Evolutionary conservation across 2,329 filamentous ascomycete genomes (phyloP).

Genomic region (Mollisia scopiformis): DNA sequence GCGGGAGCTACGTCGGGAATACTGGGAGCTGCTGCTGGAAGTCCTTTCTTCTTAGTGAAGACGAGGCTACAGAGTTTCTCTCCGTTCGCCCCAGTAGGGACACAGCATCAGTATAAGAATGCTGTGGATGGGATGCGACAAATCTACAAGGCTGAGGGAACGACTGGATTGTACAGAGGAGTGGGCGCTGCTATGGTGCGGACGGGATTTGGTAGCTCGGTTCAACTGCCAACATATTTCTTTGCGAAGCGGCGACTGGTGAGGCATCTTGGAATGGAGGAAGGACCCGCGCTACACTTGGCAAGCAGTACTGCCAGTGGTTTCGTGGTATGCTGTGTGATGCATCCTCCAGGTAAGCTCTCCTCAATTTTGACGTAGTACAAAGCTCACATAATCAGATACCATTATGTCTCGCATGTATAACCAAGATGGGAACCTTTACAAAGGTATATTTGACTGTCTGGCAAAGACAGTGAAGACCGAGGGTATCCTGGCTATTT

Average conservation of each 20-base stretch:
- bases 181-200: conserved; percentile 93
- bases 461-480: conserved; percentile 87
- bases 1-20: conserved; percentile 88
- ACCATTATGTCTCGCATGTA: conserved; percentile 99
- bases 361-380: neutral
- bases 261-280: conserved; percentile 83
- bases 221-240: conserved; percentile 97
- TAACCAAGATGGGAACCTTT: conserved; percentile 98
- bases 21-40: conserved; percentile 88
- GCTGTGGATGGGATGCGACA: conserved; percentile 80
- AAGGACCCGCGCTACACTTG: conserved; percentile 87
- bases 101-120: conserved; percentile 92
- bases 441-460: conserved; percentile 91
- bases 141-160: conserved; percentile 78
- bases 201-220: conserved; percentile 93
- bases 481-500: conserved; percentile 89
- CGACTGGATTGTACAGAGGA: conserved; percentile 84
- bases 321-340: conserved; percentile 95
- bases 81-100: conserved; percentile 89
- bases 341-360: conserved; percentile 86
- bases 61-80: conserved; percentile 94
- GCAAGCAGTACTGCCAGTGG: conserved; percentile 87
- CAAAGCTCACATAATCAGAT: conserved; percentile 52
- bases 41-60: conserved; percentile 97
- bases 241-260: conserved; percentile 89